Evolutionary conservation across 371 early-diverging fungal genomes (phyloP).

Genomic region (Umbelopsis sp.): DNA sequence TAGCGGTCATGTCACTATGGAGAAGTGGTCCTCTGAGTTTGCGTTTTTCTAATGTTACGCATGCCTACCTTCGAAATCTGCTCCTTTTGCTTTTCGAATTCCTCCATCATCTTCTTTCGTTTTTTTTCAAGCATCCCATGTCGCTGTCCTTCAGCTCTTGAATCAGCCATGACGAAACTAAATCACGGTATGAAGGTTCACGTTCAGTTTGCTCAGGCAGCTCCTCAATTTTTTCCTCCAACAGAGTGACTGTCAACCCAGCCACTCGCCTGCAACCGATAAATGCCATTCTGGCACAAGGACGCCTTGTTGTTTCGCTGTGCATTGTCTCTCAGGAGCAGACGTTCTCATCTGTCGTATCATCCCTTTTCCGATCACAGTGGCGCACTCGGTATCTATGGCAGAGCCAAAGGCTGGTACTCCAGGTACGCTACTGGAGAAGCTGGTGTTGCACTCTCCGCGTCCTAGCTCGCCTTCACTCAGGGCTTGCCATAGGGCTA

Average conservation of each 20-base stretch:
- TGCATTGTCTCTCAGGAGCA: conserved; percentile 17
- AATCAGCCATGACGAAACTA: conserved; percentile 39
- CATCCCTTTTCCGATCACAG: not conserved
- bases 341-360: conserved; percentile 11
- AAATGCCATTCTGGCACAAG: not conserved
- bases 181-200: no score
- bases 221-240: not conserved
- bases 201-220: no score
- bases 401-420: conserved; percentile 19
- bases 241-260: conserved; percentile 4
- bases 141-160: conserved; percentile 68
- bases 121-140: conserved; percentile 77
- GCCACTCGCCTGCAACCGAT: conserved; percentile 2
- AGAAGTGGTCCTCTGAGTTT: not conserved
- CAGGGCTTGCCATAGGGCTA: not conserved
- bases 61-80: conserved; percentile 72
- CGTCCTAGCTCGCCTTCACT: not conserved
- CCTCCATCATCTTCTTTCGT: conserved; percentile 72
- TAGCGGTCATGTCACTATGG: not conserved
- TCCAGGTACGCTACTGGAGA: conserved; percentile 13
- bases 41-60: not conserved
- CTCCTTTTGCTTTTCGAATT: conserved; percentile 76
- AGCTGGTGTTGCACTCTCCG: conserved; percentile 17
- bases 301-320: not conserved
- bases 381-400: not conserved